Evolutionary conservation across 352 stramenopile genomes (phyloP).

Genomic region (Globisporangium rhizosaccharum): DNA sequence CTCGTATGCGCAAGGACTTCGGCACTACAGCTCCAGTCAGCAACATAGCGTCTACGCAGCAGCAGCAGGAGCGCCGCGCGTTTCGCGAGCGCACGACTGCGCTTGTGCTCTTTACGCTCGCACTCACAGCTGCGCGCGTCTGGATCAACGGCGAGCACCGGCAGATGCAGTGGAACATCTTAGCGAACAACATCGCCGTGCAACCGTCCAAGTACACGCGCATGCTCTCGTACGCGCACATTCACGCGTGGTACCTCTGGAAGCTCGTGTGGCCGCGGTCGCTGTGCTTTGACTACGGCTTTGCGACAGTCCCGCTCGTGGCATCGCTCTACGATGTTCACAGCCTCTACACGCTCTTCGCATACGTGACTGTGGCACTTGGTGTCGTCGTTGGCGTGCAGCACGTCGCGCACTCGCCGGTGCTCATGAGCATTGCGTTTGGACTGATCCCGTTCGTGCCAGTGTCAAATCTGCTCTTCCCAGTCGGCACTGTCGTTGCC

Average conservation of each 20-base stretch:
- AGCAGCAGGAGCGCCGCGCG: background rate
- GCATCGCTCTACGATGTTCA: slow-evolving; percentile 36
- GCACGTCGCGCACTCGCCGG: slow-evolving; percentile 19
- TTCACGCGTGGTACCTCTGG: slow-evolving; percentile 85
- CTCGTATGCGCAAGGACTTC: background rate
- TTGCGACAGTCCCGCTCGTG: slow-evolving; percentile 78
- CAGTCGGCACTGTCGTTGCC: slow-evolving; percentile 86
- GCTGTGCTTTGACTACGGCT: slow-evolving; percentile 91
- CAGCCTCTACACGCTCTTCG: slow-evolving; percentile 52
- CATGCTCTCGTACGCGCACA: slow-evolving; percentile 76
- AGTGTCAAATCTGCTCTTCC: slow-evolving; percentile 88
- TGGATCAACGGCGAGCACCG: slow-evolving; percentile 60
- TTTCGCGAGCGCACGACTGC: slow-evolving; percentile 10
- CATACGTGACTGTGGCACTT: slow-evolving; percentile 47
- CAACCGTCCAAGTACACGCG: slow-evolving; percentile 26
- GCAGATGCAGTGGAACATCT: slow-evolving; percentile 74
- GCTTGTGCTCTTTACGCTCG: slow-evolving; percentile 16
- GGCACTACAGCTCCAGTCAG: background rate
- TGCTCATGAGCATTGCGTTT: slow-evolving; percentile 64
- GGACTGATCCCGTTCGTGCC: slow-evolving; percentile 85
- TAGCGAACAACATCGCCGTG: slow-evolving; percentile 86
- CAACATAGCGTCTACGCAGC: background rate
- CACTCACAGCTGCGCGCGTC: slow-evolving; percentile 30
- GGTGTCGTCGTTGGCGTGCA: slow-evolving; percentile 24
- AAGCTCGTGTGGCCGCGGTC: slow-evolving; percentile 86